Base-by-base conservation (phyloP, 108 stramenopile species). In the Aurantiochytrium sp. region DNA sequence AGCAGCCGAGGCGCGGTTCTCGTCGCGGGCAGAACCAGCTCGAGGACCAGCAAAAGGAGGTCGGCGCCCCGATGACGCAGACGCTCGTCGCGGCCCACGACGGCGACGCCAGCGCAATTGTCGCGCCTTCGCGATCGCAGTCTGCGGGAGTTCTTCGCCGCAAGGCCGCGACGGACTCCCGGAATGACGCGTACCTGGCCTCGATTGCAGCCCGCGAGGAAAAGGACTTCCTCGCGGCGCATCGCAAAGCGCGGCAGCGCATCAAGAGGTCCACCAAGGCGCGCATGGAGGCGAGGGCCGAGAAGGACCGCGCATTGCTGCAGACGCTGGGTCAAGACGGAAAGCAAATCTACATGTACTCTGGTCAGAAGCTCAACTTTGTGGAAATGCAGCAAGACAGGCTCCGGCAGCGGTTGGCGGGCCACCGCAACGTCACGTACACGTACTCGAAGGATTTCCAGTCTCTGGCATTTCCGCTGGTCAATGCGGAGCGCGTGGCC, bases 341-440 rank as follows among this genome's bases (percentile, higher is more conserved):
- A 6, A 48, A 48, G 3, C 42, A 81, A 24, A 81, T 81, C 0
- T 81, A 22, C 45, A 81, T 48, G 45, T 81, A 81, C 73, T 81
- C 73, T 81, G 73, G 73, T 12, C 73, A 81, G 32, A 81, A 81
- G 45, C 73, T 81, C 73, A 81, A 81, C 73, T 81, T 81, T 81
- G 73, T 81, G 36, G 73, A 81, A 30, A 81, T 48, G 45, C 39
- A 48, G 39, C 73, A 81, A 81, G 73, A 81, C n/a, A 24, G 27
- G 39, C 45, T 81, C 6, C 73, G 73, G 0, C 39, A 81, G 45
- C 21, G 45, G 12, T 24, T 81, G 36, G 39, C 73, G 10, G 24
- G 19, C 15, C 39, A 81, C 73, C 6, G 8, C 6, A 81, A 81
- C 24, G 73, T 48, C 42, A 81, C 73, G 17, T 81, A 81, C 39